Conservation (phyloP, 2,329 filamentous ascomycete genomes). For the Arthrobotrys pseudoclavata region DNA sequence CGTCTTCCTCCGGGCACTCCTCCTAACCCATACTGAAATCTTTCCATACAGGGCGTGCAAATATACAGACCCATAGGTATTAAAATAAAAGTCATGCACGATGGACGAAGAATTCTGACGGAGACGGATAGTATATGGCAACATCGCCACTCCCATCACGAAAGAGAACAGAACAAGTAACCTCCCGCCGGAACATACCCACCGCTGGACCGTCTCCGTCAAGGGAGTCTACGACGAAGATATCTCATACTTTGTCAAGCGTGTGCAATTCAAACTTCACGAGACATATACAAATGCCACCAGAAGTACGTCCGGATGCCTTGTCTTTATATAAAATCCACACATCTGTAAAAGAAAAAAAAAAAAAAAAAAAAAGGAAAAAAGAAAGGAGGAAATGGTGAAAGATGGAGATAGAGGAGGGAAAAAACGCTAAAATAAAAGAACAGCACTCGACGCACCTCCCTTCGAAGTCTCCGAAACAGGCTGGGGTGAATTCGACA, state of each 20-base stretch:
- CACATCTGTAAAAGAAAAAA: not conserved
- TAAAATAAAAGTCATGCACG: too few relatives aligned
- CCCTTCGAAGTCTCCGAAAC: slow-evolving; percentile 91
- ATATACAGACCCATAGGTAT: slow-evolving; percentile 61
- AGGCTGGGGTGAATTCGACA: slow-evolving; percentile 98
- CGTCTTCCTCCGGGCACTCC: slow-evolving; percentile 20
- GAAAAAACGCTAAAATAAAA: slow-evolving; percentile 16
- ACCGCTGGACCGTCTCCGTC: slow-evolving; percentile 96
- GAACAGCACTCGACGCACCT: slow-evolving; percentile 76
- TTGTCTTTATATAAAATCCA: not conserved
- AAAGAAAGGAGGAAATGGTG: slow-evolving; percentile 4
- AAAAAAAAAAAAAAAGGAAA: not conserved
- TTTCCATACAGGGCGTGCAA: slow-evolving; percentile 59
- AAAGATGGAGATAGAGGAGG: slow-evolving; percentile 5
- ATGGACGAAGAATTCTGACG: too few relatives aligned
- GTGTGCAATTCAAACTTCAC: slow-evolving; percentile 98
- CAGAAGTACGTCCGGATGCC: slow-evolving; percentile 72
- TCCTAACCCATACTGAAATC: not conserved
- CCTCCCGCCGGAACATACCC: slow-evolving; percentile 90
- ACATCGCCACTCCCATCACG: slow-evolving; percentile 83
- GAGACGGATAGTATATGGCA: slow-evolving; percentile 69
- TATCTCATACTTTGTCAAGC: slow-evolving; percentile 94
- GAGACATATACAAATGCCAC: slow-evolving; percentile 94
- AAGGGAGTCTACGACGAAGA: slow-evolving; percentile 89
- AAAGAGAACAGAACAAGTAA: slow-evolving; percentile 80